Evolutionary conservation across 1,139 yeast species (phyloP).

Genomic region (Hyphopichia khmerensis): DNA sequence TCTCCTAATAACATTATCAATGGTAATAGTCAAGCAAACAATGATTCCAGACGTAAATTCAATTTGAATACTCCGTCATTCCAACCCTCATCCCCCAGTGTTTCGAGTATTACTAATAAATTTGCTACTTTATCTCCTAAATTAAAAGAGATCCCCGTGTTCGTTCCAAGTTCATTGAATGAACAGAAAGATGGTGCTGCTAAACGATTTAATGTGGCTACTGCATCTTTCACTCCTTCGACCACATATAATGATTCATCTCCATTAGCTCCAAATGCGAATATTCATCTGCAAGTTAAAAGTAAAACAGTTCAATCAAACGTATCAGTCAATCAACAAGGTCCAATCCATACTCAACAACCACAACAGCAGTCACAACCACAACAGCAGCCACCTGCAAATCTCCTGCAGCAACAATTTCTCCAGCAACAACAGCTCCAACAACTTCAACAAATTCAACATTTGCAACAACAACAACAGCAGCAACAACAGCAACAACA

Average conservation of each 20-base stretch:
- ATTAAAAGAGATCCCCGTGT: slow-evolving; percentile 54
- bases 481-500: slow-evolving; percentile 2
- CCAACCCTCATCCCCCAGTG: slow-evolving; percentile 41
- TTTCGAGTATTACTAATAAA: slow-evolving; percentile 32
- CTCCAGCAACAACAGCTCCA: slow-evolving; percentile 6
- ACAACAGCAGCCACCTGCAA: slow-evolving; percentile 2
- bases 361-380: slow-evolving; percentile 4
- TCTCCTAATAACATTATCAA: slow-evolving; percentile 3
- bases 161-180: slow-evolving; percentile 42
- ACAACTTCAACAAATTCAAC: slow-evolving; percentile 1
- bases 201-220: slow-evolving; percentile 29
- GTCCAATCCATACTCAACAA: neutral
- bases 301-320: neutral
- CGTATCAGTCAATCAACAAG: neutral
- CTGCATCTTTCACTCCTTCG: slow-evolving; percentile 29
- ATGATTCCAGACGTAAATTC: slow-evolving; percentile 42
- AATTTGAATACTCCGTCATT: slow-evolving; percentile 67
- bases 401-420: slow-evolving; percentile 3
- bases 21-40: slow-evolving; percentile 4
- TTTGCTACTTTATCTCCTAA: slow-evolving; percentile 54
- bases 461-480: slow-evolving; percentile 1
- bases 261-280: neutral
- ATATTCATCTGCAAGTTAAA: neutral
- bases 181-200: slow-evolving; percentile 2
- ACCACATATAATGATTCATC: neutral